A percentile compares a stretch with the other conserved stretches of the same genome.
Evolutionary conservation across 139 green algal species (phyloP).

Genomic region (Zygnema cylindricum): DNA sequence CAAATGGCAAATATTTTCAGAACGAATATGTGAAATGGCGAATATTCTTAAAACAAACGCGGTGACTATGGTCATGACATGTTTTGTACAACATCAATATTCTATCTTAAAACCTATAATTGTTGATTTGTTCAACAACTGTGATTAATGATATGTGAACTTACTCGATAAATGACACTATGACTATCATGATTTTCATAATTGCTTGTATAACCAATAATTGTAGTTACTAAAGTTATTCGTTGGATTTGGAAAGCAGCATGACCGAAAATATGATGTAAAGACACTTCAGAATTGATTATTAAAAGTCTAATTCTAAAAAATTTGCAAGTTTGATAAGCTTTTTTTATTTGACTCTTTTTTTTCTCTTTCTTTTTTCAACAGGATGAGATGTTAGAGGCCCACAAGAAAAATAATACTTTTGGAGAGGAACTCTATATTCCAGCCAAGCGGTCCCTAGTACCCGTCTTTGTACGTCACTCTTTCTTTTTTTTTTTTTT

Average conservation of each 20-base stretch:
- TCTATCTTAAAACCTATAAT: no score
- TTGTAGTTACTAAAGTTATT: no score
- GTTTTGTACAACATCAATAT: no score
- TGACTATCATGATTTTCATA: no score
- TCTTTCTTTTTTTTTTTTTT: not conserved
- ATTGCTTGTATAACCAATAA: no score
- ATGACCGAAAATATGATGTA: not conserved
- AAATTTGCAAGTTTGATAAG: not conserved
- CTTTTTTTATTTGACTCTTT: not conserved
- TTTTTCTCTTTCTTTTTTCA: not conserved
- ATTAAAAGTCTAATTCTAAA: not conserved
- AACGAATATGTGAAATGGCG: no score
- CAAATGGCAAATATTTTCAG: no score
- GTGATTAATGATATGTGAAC: no score
- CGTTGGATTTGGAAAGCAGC: conserved; percentile 7
- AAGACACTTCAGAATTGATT: not conserved
- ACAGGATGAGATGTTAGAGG: conserved; percentile 28
- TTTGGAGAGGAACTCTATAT: not conserved
- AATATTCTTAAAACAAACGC: no score
- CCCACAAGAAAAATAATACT: conserved; percentile 17
- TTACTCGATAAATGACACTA: no score
- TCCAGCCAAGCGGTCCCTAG: not conserved
- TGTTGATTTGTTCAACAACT: no score
- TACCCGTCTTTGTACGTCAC: not conserved
- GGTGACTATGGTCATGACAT: no score